phyloP scores from a whole-genome alignment of 768 basidiomycete genomes.

The Plicaturopsis crispa region DNA sequence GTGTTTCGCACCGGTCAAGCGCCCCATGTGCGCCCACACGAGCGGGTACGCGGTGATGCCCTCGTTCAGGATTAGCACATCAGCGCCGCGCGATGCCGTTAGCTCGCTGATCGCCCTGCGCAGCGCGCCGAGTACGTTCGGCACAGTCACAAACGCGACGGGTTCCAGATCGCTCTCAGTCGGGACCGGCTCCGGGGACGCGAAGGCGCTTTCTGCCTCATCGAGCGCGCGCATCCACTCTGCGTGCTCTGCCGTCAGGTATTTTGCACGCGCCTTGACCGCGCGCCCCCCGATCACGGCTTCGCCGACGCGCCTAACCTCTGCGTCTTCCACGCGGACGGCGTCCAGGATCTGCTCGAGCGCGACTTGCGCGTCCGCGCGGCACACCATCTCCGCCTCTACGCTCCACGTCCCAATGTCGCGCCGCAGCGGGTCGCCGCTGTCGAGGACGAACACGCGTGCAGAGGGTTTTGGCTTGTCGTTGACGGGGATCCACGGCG shows the following conservation, averaged over 20 bases:
- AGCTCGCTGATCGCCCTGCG: slow-evolving; percentile 30
- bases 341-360: slow-evolving; percentile 39
- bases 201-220: slow-evolving; percentile 21
- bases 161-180: slow-evolving; percentile 10
- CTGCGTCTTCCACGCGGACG: slow-evolving; percentile 19
- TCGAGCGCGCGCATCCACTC: slow-evolving; percentile 20
- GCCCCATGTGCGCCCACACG: slow-evolving; percentile 53
- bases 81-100: slow-evolving; percentile 28
- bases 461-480: slow-evolving; percentile 32
- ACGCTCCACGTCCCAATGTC: slow-evolving; percentile 40
- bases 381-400: slow-evolving; percentile 50
- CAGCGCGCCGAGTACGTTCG: slow-evolving; percentile 43
- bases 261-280: slow-evolving; percentile 5
- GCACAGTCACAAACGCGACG: slow-evolving; percentile 28
- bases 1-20: slow-evolving; percentile 41
- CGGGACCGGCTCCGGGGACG: slow-evolving; percentile 8
- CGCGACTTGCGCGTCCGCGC: slow-evolving; percentile 46
- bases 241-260: slow-evolving; percentile 14
- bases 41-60: slow-evolving; percentile 47
- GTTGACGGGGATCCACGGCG: slow-evolving; percentile 55
- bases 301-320: slow-evolving; percentile 6
- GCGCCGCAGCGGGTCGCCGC: slow-evolving; percentile 53
- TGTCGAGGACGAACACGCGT: slow-evolving; percentile 52
- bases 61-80: slow-evolving; percentile 51
- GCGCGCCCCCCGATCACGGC: slow-evolving; percentile 6